Evolutionary conservation across 2,329 filamentous ascomycete species (phyloP).

Genomic region (Aspergillus ruber): DNA sequence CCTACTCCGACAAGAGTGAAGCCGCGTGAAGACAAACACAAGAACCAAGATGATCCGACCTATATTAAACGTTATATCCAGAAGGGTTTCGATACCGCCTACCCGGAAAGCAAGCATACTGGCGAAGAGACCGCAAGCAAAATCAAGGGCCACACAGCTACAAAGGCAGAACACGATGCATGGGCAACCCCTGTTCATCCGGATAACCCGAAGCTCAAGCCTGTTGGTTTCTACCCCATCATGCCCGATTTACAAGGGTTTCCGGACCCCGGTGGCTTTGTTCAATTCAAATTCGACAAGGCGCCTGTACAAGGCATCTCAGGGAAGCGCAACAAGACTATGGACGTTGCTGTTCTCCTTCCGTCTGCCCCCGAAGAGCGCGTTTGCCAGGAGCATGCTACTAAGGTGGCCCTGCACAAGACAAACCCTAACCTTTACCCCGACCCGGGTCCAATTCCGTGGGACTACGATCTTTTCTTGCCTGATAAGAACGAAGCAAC

Average conservation of each 20-base stretch:
- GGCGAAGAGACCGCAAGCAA: slow-evolving; percentile 50
- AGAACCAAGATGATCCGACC: slow-evolving; percentile 50
- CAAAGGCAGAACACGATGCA: slow-evolving; percentile 50
- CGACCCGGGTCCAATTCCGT: slow-evolving; percentile 48
- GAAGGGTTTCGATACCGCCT: slow-evolving; percentile 60
- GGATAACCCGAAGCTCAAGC: slow-evolving; percentile 49
- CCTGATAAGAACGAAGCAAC: slow-evolving; percentile 44
- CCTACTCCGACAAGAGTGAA: slow-evolving; percentile 19
- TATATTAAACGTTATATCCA: slow-evolving; percentile 56
- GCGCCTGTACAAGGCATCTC: slow-evolving; percentile 48
- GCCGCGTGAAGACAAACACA: slow-evolving; percentile 25
- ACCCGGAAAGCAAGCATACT: slow-evolving; percentile 54
- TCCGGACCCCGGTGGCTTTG: slow-evolving; percentile 53
- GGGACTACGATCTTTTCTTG: slow-evolving; percentile 56
- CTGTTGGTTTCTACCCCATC: slow-evolving; percentile 55
- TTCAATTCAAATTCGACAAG: slow-evolving; percentile 56
- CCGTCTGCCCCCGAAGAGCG: slow-evolving; percentile 46
- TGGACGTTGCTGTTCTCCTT: slow-evolving; percentile 54
- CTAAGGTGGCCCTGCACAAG: slow-evolving; percentile 43
- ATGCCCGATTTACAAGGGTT: slow-evolving; percentile 56
- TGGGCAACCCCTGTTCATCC: slow-evolving; percentile 58
- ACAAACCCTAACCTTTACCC: slow-evolving; percentile 45
- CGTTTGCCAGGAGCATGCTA: slow-evolving; percentile 41
- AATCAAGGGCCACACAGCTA: slow-evolving; percentile 48
- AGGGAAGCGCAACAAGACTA: slow-evolving; percentile 50